A percentile compares a stretch with the other conserved stretches of the same genome.
Conservation (phyloP, 2,329 filamentous ascomycete species). For the Aspergillus novofumigatus region DNA sequence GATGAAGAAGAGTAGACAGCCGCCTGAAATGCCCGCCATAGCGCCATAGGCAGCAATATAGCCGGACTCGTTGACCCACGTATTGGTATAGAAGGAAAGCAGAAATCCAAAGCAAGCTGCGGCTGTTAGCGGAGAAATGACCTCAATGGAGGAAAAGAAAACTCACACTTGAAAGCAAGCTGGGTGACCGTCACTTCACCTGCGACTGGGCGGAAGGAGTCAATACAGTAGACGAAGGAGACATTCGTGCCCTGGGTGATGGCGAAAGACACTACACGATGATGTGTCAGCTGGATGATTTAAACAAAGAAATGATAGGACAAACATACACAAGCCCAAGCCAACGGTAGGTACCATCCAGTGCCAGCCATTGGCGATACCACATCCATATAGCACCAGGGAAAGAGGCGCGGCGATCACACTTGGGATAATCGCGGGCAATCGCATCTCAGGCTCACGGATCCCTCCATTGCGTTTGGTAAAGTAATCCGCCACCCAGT, state of each 20-base stretch:
- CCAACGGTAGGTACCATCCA: constrained; percentile 54
- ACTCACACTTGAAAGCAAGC: constrained; percentile 49
- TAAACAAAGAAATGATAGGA: not conserved
- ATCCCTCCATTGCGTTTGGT: constrained; percentile 27
- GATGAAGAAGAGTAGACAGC: constrained; percentile 43
- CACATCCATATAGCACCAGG: constrained; percentile 1
- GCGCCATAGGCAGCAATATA: constrained; percentile 51
- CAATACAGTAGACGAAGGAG: constrained; percentile 55
- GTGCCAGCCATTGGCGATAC: not conserved
- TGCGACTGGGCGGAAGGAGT: constrained; percentile 55
- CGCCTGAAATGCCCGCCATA: constrained; percentile 54
- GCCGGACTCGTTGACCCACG: constrained; percentile 50
- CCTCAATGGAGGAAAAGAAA: not conserved
- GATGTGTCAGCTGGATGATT: not conserved
- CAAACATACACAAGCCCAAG: constrained; percentile 30
- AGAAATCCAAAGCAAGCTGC: constrained; percentile 52
- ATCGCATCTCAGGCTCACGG: constrained; percentile 33
- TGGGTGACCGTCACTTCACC: constrained; percentile 54
- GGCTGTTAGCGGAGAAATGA: not conserved
- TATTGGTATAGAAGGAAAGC: constrained; percentile 58
- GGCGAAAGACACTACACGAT: constrained; percentile 36
- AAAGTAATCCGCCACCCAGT: constrained; percentile 29
- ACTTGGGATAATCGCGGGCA: constrained; percentile 13
- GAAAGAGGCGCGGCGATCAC: not conserved
- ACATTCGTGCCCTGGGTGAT: constrained; percentile 56